phyloP scores from a whole-genome alignment of 176 grass and related monocot species.

The Ensete glaucum region DNA sequence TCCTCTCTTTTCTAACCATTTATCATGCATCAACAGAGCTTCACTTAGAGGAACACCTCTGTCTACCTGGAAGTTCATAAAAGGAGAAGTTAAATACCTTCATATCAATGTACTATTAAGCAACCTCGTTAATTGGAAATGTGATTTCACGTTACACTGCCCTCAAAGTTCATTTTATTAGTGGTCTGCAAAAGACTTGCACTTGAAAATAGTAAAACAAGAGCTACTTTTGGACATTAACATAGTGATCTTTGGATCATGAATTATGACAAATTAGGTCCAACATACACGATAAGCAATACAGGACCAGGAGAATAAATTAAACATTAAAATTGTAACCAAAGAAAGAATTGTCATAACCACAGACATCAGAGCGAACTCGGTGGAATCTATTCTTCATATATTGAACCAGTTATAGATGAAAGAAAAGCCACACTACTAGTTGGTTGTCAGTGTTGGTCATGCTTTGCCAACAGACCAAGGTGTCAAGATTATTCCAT shows the following conservation, averaged over 20 bases:
- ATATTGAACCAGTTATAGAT: too few species aligned
- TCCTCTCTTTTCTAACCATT: constrained; percentile 94
- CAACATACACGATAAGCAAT: too few species aligned
- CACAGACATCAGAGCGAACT: too few species aligned
- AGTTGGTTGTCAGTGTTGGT: too few species aligned
- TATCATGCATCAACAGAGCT: constrained; percentile 97
- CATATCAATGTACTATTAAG: background rate
- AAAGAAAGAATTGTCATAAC: too few species aligned
- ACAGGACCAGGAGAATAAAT: too few species aligned
- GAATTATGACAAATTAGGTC: background rate
- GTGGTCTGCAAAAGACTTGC: background rate
- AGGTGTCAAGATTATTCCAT: too few species aligned
- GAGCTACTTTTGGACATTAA: background rate
- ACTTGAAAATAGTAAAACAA: background rate
- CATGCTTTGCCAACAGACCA: too few species aligned
- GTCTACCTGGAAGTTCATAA: constrained; percentile 51
- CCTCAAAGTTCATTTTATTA: background rate
- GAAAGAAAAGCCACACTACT: too few species aligned
- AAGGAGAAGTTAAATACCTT: background rate
- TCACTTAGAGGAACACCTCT: constrained; percentile 91
- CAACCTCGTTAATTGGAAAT: background rate
- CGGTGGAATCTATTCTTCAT: too few species aligned
- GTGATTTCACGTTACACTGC: background rate
- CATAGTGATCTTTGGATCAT: background rate
- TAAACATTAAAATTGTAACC: too few species aligned